These are phyloP conservation scores for Baeospora myosura DNA, from an alignment of 1,284 basidiomycete genomes.

Conservation along the genomic window DNA sequence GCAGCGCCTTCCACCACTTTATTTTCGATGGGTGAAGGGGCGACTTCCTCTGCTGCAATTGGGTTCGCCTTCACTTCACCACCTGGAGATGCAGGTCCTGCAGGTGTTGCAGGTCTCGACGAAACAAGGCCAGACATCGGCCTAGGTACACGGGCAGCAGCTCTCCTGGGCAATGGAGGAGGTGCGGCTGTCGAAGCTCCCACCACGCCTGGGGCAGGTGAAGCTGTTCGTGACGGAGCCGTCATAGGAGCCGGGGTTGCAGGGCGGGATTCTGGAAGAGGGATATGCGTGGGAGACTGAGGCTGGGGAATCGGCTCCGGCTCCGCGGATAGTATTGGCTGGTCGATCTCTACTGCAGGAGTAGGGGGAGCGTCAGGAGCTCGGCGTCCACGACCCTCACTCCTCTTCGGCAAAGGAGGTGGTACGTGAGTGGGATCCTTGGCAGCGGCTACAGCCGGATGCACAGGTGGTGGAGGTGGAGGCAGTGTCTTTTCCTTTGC, in stretches of 20 bases:
- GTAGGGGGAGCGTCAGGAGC: neutral
- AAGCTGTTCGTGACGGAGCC: conserved; percentile 19
- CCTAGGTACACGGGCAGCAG: conserved; percentile 32
- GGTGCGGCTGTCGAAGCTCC: conserved; percentile 24
- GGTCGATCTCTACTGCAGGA: neutral
- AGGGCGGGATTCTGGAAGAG: conserved; percentile 41
- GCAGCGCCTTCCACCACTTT: no score
- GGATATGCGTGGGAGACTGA: conserved; percentile 23
- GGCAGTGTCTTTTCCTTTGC: conserved; percentile 5
- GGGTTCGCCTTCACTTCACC: no score
- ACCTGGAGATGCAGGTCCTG: no score
- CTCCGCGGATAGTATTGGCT: neutral
- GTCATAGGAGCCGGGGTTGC: conserved; percentile 23
- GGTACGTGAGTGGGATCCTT: conserved; percentile 10
- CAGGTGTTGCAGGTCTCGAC: conserved; percentile 19
- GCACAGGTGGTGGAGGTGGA: conserved; percentile 32
- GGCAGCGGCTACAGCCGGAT: conserved; percentile 19
- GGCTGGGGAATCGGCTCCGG: conserved; percentile 11
- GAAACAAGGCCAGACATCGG: conserved; percentile 1
- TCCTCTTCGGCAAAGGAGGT: conserved; percentile 28
- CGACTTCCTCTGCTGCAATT: no score
- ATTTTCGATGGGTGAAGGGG: no score
- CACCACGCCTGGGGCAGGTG: conserved; percentile 19
- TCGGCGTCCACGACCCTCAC: conserved; percentile 25
- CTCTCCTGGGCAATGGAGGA: conserved; percentile 51